phyloP scores from a whole-genome alignment of 2,329 filamentous ascomycete species.

The Beauveria sp. region DNA sequence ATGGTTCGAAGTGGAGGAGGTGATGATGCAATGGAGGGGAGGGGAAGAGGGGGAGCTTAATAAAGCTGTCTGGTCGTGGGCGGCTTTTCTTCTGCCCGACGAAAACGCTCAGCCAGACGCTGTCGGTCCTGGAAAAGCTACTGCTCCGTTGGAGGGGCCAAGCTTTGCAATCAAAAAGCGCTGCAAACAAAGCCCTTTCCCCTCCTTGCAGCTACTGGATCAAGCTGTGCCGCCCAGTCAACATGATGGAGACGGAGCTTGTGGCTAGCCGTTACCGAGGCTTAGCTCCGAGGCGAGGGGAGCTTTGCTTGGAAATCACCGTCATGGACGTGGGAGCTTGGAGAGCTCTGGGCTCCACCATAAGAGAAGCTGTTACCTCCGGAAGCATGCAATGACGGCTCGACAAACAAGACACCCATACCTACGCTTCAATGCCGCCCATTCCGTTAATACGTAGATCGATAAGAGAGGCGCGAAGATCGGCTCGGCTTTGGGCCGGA shows the following conservation, averaged over 20 bases:
- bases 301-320: not conserved
- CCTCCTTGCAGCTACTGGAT: not conserved
- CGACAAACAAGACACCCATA: not conserved
- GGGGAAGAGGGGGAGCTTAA: conserved; percentile 5
- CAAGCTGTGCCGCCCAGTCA: not conserved
- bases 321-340: not conserved
- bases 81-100: not conserved
- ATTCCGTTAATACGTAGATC: no score
- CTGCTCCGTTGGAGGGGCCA: not conserved
- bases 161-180: not conserved
- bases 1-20: conserved; percentile 13
- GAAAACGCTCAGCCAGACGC: not conserved
- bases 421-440: no score
- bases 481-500: no score
- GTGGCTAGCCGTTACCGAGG: not conserved
- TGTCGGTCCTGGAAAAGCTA: not conserved
- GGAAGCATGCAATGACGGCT: not conserved
- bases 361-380: not conserved
- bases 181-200: no score
- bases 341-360: conserved; percentile 3
- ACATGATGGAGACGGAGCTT: conserved; percentile 4
- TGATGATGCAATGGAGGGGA: conserved; percentile 12
- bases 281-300: conserved; percentile 10
- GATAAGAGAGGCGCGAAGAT: no score
- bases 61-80: conserved; percentile 6